Conservation (phyloP, 305 asterid genomes). For the Fraxinus dipetala region DNA sequence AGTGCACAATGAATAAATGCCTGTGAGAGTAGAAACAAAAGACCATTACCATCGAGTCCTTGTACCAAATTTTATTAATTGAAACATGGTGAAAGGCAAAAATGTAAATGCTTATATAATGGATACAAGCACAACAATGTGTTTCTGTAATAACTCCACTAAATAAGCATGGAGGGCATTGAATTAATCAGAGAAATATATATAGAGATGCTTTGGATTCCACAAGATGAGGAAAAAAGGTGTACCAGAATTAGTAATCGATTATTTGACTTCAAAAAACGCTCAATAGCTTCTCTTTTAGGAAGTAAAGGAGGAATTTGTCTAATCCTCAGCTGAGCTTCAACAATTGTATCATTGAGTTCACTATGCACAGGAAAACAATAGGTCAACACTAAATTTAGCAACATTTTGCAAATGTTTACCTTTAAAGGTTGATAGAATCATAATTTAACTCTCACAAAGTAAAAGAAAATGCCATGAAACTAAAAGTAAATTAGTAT, state of each 20-base stretch:
- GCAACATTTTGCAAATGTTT: not conserved
- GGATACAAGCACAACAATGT: not conserved
- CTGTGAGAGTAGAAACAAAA: not conserved
- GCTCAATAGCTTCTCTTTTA: constrained; percentile 52
- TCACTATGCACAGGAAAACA: constrained; percentile 47
- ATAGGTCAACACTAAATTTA: constrained; percentile 17
- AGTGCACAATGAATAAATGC: not conserved
- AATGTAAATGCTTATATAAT: not conserved
- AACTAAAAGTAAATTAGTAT: not conserved
- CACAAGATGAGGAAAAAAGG: constrained; percentile 8
- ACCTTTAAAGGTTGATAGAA: not conserved
- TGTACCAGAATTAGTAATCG: constrained; percentile 81
- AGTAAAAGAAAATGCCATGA: not conserved
- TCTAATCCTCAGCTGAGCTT: constrained; percentile 80
- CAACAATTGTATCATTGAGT: constrained; percentile 85
- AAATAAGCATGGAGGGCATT: not conserved
- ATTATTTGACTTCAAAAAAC: constrained; percentile 50
- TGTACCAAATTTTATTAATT: not conserved
- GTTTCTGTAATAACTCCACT: not conserved
- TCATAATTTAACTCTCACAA: not conserved
- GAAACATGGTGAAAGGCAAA: not conserved
- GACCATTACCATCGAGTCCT: not conserved
- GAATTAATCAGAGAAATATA: not conserved
- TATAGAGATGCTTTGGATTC: not conserved
- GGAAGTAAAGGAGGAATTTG: constrained; percentile 85